These are phyloP conservation scores for Saccharomycodes ludwigii DNA, from an alignment of 805 yeast genomes.

Conservation along the genomic window DNA sequence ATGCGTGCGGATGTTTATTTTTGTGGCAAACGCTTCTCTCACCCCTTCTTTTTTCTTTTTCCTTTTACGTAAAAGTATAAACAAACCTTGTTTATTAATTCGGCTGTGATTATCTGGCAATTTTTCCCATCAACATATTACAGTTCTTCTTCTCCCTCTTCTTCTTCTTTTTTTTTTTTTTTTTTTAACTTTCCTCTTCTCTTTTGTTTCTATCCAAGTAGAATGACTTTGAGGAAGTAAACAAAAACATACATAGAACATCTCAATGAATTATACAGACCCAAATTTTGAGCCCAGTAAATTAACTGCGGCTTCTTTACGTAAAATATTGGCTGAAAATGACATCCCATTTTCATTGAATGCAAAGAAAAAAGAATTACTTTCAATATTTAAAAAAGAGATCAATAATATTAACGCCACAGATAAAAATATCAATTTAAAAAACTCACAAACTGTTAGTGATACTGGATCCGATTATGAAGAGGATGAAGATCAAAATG, in stretches of 20 bases:
- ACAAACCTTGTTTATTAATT: too few relatives aligned
- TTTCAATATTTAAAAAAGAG: slow-evolving; percentile 44
- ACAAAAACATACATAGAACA: background rate
- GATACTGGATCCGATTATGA: too few relatives aligned
- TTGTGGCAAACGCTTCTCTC: too few relatives aligned
- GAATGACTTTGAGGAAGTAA: background rate
- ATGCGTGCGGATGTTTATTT: too few relatives aligned
- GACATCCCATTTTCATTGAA: slow-evolving; percentile 46
- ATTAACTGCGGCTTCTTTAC: slow-evolving; percentile 56
- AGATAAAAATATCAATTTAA: too few relatives aligned
- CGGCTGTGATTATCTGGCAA: too few relatives aligned
- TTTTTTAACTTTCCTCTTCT: background rate
- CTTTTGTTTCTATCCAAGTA: background rate
- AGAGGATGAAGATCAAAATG: slow-evolving; percentile 6
- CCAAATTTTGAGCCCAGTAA: slow-evolving; percentile 55
- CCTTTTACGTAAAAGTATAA: too few relatives aligned
- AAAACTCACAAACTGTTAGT: too few relatives aligned
- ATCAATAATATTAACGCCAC: slow-evolving; percentile 22
- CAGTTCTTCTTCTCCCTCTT: background rate
- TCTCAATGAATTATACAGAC: slow-evolving; percentile 13
- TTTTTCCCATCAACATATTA: too few relatives aligned
- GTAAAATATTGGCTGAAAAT: slow-evolving; percentile 51
- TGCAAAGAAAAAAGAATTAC: slow-evolving; percentile 57
- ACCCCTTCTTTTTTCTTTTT: too few relatives aligned
- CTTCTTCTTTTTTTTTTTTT: background rate